Base-by-base conservation (phyloP, 176 grass and related monocot genomes). In the Canna indica region DNA sequence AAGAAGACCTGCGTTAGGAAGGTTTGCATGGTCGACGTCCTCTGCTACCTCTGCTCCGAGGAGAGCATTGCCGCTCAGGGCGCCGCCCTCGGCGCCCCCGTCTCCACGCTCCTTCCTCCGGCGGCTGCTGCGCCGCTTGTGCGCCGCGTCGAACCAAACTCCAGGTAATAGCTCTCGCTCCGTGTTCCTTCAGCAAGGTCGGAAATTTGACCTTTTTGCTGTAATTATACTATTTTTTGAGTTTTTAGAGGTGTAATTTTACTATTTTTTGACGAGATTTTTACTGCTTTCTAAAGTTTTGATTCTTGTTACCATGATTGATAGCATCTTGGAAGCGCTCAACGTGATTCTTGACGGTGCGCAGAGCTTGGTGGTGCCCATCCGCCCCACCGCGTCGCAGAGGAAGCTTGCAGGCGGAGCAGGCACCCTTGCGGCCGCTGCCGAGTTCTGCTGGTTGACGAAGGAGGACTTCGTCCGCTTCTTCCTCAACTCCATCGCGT, bases 401-500 rank as follows among this genome's bases (percentile, higher is more conserved):
- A n/a, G n/a, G n/a, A n/a, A n/a, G n/a, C n/a, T n/a, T n/a, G n/a
- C n/a, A n/a, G n/a, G n/a, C n/a, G n/a, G n/a, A n/a, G 53, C 22
- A 17, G 22, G 44, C 41, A 15, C 14, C 29, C 10, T 13, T 18
- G 34, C 15, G 20, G 50, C 30, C 47, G 25, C 22, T 18, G 76
- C 31, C 48, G 78, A 75, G 5, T 74, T 95, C 38, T 95, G 84
- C 84, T 95, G 91, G 91, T 38, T 95, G 24, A 90, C 80, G 8
- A 71, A 68, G 48, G 87, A 95, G 75, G 91, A 90, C 60, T 74
- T 95, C n/a, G 84, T 79, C 67, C 84, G 84, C 28, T 95, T 90
- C 87, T 81, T 95, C 77, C 74, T 90, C 0, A 66, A 83, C 80
- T 90, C 75, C 74, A 81, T 95, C 46, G 79, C 75, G 3, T 70